phyloP scores from a whole-genome alignment of 2,329 filamentous ascomycete species.

The Neonectria neomacrospora region DNA sequence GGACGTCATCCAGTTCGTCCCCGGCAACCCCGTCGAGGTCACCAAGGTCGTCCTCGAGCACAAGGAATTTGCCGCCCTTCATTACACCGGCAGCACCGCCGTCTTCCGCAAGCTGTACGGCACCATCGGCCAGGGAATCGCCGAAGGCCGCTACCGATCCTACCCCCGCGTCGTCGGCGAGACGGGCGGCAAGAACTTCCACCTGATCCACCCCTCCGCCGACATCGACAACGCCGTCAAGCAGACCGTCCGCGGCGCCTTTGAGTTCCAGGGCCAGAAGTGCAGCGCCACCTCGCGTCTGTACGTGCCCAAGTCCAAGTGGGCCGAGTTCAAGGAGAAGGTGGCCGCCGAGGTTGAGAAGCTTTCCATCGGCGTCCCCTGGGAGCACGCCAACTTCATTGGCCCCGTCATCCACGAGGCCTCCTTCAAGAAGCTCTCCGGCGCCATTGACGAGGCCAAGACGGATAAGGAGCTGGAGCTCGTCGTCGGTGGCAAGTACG shows the following conservation, averaged over 20 bases:
- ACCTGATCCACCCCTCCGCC: conserved; percentile 81
- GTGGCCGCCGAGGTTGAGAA: conserved; percentile 75
- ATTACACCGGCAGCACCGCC: conserved; percentile 93
- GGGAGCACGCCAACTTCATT: conserved; percentile 80
- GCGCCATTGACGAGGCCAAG: conserved; percentile 84
- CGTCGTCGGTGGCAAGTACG: conserved; percentile 79
- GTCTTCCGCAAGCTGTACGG: conserved; percentile 92
- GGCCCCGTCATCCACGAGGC: conserved; percentile 86
- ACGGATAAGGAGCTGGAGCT: conserved; percentile 77
- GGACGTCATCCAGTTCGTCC: conserved; percentile 93
- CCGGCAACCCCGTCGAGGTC: conserved; percentile 85
- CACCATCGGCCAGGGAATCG: conserved; percentile 83
- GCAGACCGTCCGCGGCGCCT: conserved; percentile 86
- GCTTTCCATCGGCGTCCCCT: conserved; percentile 76
- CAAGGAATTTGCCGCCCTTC: conserved; percentile 86
- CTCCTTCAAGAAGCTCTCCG: conserved; percentile 82
- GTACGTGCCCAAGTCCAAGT: conserved; percentile 81
- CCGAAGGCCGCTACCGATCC: conserved; percentile 81
- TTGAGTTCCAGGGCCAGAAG: conserved; percentile 93
- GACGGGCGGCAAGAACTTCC: conserved; percentile 95
- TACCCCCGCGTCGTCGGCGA: conserved; percentile 93
- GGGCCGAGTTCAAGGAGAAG: conserved; percentile 75
- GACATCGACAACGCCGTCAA: conserved; percentile 82
- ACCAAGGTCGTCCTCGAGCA: conserved; percentile 82
- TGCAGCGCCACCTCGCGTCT: conserved; percentile 85